These are phyloP conservation scores for Penicillium sp. DNA, from an alignment of 2,329 filamentous ascomycete genomes.

Conservation along the genomic window DNA sequence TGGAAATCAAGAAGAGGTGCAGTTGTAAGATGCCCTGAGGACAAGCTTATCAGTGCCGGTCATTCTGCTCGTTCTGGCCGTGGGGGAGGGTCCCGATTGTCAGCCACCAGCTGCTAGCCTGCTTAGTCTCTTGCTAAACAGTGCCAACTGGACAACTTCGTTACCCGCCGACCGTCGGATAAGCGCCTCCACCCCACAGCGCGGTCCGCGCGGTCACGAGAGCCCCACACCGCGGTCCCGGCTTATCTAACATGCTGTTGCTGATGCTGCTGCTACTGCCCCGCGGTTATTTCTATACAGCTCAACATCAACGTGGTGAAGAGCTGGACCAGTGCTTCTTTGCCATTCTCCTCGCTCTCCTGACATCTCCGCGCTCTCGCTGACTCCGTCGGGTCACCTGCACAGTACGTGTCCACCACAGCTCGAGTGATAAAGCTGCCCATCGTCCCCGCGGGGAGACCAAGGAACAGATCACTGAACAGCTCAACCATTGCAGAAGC, in stretches of 20 bases:
- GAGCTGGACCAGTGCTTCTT: not conserved
- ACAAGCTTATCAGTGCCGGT: slow-evolving; percentile 4
- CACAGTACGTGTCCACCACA: not conserved
- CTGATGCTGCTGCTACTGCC: not conserved
- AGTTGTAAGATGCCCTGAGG: not conserved
- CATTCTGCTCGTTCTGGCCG: not conserved
- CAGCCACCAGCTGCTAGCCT: not conserved
- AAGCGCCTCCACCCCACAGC: slow-evolving; percentile 1
- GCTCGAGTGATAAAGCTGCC: not conserved
- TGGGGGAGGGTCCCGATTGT: not conserved
- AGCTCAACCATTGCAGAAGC: slow-evolving; percentile 6
- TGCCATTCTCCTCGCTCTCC: not conserved
- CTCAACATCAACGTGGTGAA: not conserved
- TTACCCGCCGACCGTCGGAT: slow-evolving; percentile 3
- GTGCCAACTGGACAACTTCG: not conserved
- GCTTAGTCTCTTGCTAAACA: no score
- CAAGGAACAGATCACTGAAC: not conserved
- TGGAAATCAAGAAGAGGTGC: not conserved
- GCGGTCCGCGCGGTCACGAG: slow-evolving; percentile 6
- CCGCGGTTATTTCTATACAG: slow-evolving; percentile 20
- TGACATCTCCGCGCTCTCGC: not conserved
- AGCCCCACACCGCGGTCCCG: slow-evolving; percentile 9
- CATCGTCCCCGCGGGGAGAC: not conserved
- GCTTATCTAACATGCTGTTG: slow-evolving; percentile 16
- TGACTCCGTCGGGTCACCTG: not conserved